Evolutionary conservation across 2,329 filamentous ascomycete genomes (phyloP).

Genomic region (Ramularia endophylla): DNA sequence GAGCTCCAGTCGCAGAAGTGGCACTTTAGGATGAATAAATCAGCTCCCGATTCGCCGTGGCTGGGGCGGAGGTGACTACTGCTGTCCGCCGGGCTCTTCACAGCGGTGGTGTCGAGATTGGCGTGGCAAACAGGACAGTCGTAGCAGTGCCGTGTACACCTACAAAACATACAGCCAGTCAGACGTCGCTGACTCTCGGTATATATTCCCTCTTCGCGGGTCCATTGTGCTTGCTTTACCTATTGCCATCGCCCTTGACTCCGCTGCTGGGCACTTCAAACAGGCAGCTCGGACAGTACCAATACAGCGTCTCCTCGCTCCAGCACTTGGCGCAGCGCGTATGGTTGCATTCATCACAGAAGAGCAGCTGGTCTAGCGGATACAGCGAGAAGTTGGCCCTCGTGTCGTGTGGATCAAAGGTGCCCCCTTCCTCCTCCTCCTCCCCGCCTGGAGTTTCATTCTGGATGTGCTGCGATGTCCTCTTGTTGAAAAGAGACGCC

Average conservation of each 20-base stretch:
- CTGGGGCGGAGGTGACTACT: conserved; percentile 15
- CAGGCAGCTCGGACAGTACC: conserved; percentile 90
- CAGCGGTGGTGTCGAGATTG: conserved; percentile 66
- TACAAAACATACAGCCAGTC: conserved; percentile 14
- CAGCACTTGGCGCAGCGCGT: conserved; percentile 92
- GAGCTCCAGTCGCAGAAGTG: conserved; percentile 92
- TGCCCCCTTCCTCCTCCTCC: conserved; percentile 51
- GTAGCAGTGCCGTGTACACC: conserved; percentile 82
- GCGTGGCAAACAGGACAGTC: conserved; percentile 87
- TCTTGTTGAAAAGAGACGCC: conserved; percentile 30
- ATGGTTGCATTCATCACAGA: conserved; percentile 96
- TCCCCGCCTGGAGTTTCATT: conserved; percentile 26
- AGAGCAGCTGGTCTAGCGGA: conserved; percentile 86
- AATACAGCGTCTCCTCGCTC: conserved; percentile 87
- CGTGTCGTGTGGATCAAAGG: conserved; percentile 79
- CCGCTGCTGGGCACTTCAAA: conserved; percentile 95
- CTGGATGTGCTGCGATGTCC: conserved; percentile 26
- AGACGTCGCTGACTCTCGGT: conserved; percentile 3
- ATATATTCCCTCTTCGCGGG: neutral
- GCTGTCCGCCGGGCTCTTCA: conserved; percentile 50
- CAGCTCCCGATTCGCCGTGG: conserved; percentile 12
- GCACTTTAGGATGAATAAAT: conserved; percentile 69
- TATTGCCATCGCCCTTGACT: conserved; percentile 86
- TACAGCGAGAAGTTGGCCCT: conserved; percentile 89
- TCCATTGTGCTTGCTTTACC: conserved; percentile 49